Evolutionary conservation across 1,139 yeast genomes (phyloP).

Genomic region (Protomyces inundatus): DNA sequence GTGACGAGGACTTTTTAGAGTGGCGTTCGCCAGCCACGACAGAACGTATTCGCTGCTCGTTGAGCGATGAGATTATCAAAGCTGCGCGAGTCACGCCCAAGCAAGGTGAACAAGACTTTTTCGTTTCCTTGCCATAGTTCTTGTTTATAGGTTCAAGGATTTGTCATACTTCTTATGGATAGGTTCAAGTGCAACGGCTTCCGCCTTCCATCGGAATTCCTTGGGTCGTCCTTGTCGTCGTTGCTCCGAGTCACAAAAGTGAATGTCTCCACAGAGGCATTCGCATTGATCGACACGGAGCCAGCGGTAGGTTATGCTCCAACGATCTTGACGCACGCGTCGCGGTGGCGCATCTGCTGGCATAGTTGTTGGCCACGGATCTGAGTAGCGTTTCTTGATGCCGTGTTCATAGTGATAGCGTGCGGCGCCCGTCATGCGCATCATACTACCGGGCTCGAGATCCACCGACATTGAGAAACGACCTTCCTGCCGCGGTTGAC

Average conservation of each 20-base stretch:
- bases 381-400: constrained; percentile 21
- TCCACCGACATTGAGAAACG: background rate
- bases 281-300: constrained; percentile 8
- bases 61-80: constrained; percentile 41
- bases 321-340: constrained; percentile 11
- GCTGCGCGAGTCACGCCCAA: constrained; percentile 40
- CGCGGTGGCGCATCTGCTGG: background rate
- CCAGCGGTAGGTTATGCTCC: constrained; percentile 25
- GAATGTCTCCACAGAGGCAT: constrained; percentile 2
- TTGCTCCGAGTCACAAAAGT: constrained; percentile 17
- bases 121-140: constrained; percentile 34
- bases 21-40: constrained; percentile 43
- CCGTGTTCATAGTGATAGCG: constrained; percentile 14
- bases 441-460: constrained; percentile 13
- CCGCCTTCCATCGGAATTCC: constrained; percentile 14
- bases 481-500: background rate
- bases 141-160: background rate
- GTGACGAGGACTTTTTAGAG: constrained; percentile 34
- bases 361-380: background rate
- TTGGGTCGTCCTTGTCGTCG: constrained; percentile 18
- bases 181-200: background rate
- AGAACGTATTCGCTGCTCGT: constrained; percentile 43
- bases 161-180: background rate
- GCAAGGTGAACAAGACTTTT: constrained; percentile 39
- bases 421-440: constrained; percentile 17